phyloP scores from a whole-genome alignment of 345 rosid species.

The Arabidopsis thaliana region TAIR10.1 NC_003074.8:18776001-18776500 shows the following conservation, averaged over 20 bases:
- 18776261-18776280: slow-evolving; percentile 18
- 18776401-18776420: slow-evolving; percentile 32
- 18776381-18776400: slow-evolving; percentile 99
- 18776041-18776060: slow-evolving; percentile 94
- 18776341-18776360: slow-evolving; percentile 98
- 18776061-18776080: slow-evolving; percentile 89
- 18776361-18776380: slow-evolving; percentile 91
- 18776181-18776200: not conserved
- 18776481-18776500: slow-evolving; percentile 88
- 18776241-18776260: slow-evolving; percentile 25
- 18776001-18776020: slow-evolving; percentile 95
- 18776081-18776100: slow-evolving; percentile 95
- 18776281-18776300: slow-evolving; percentile 95
- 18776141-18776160: slow-evolving; percentile 1
- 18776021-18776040: slow-evolving; percentile 99
- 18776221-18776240: slow-evolving; percentile 1
- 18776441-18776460: slow-evolving; percentile 40
- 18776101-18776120: slow-evolving; percentile 61
- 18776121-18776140: slow-evolving; percentile 6
- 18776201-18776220: slow-evolving; percentile 11
- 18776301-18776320: slow-evolving; percentile 92
- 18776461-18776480: slow-evolving; percentile 50
- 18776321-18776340: slow-evolving; percentile 86
- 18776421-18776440: slow-evolving; percentile 14
- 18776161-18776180: slow-evolving; percentile 3